A percentile compares a stretch with the other conserved stretches of the same genome.
Evolutionary conservation across 73 alveolate genomes (phyloP).

Genomic region (Paramecium biaurelia): DNA sequence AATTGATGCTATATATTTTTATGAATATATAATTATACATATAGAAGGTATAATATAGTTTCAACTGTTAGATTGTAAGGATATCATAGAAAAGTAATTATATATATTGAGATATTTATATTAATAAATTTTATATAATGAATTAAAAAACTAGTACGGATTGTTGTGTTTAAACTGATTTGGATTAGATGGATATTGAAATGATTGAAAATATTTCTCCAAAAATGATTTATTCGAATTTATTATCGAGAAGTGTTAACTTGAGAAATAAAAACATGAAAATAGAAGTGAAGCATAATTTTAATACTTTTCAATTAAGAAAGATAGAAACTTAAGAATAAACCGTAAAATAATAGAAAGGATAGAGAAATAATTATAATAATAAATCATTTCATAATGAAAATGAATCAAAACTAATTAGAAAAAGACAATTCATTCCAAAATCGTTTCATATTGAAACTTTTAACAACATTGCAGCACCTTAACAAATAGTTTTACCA

Average conservation of each 20-base stretch:
- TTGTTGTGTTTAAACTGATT: neutral
- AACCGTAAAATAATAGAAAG: neutral
- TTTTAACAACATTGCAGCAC: neutral
- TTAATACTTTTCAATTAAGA: neutral
- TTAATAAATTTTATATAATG: neutral
- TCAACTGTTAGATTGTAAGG: neutral
- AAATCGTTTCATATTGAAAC: slow-evolving; percentile 9
- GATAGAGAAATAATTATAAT: neutral
- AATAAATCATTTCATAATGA: neutral
- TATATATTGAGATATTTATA: neutral
- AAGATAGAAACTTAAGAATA: neutral
- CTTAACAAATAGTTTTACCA: neutral
- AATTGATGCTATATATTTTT: too few species aligned
- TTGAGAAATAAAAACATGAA: neutral
- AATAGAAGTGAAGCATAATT: neutral
- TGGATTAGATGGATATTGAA: neutral
- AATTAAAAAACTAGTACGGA: neutral
- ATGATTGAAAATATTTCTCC: neutral
- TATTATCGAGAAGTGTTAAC: neutral
- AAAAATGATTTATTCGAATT: neutral
- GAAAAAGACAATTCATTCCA: neutral
- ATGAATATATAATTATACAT: neutral
- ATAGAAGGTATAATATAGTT: neutral
- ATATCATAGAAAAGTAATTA: neutral
- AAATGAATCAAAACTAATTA: neutral